phyloP scores from a whole-genome alignment of 176 grass and related monocot species.

The Cenchrus americanus region DNA sequence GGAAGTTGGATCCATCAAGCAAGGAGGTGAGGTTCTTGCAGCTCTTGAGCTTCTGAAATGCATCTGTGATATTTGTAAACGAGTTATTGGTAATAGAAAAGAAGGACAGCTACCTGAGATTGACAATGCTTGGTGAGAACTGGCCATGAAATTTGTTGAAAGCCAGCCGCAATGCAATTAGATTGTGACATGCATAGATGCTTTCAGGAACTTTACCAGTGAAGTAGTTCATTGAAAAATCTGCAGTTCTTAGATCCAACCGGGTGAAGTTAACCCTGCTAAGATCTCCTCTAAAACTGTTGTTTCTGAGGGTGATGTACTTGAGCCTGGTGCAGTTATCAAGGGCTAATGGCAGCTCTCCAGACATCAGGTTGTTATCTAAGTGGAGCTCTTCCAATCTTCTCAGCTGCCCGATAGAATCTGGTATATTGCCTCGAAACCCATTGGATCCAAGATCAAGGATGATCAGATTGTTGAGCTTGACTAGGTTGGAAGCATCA shows the following conservation, averaged over 20 bases:
- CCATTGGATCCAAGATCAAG: conserved; percentile 57
- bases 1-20: conserved; percentile 26
- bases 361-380: conserved; percentile 55
- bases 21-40: conserved; percentile 59
- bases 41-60: conserved; percentile 53
- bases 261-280: conserved; percentile 52
- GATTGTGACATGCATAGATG: conserved; percentile 64
- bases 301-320: conserved; percentile 66
- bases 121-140: conserved; percentile 48
- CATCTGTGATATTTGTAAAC: conserved; percentile 51
- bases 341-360: conserved; percentile 50
- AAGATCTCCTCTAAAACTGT: conserved; percentile 55
- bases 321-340: conserved; percentile 59
- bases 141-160: conserved; percentile 55
- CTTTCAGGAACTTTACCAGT: conserved; percentile 60
- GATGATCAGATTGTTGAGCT: conserved; percentile 42
- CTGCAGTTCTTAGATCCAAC: conserved; percentile 50
- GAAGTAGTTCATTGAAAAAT: conserved; percentile 66
- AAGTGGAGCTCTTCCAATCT: conserved; percentile 47
- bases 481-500: conserved; percentile 49
- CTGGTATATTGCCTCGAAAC: conserved; percentile 50
- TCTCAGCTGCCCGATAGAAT: conserved; percentile 58
- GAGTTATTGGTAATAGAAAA: conserved; percentile 56
- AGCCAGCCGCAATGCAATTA: conserved; percentile 62
- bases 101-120: conserved; percentile 58